A percentile compares a stretch with the other conserved stretches of the same genome.
phyloP scores from a whole-genome alignment of 139 green algal species.

The Choricystis sp. region DNA sequence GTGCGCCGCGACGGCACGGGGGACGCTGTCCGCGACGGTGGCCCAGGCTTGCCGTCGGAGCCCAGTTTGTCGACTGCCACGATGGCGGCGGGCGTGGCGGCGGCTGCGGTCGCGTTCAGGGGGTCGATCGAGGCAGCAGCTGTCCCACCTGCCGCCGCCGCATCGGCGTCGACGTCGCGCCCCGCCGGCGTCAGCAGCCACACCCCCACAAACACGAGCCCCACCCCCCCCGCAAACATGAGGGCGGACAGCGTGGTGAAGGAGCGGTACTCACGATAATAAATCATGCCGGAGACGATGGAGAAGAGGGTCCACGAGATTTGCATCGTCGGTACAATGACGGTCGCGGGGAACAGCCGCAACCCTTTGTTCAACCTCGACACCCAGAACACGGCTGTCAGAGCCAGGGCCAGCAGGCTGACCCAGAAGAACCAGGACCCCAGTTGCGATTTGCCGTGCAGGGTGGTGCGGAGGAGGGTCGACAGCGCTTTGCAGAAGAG shows the following conservation, averaged over 20 bases:
- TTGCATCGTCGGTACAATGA: slow-evolving; percentile 77
- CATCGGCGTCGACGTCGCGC: no score
- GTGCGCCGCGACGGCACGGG: no score
- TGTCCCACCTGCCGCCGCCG: no score
- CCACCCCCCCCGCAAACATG: slow-evolving; percentile 61
- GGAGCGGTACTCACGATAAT: slow-evolving; percentile 53
- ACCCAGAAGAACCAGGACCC: slow-evolving; percentile 67
- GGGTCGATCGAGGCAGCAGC: no score
- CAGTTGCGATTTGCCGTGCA: slow-evolving; percentile 52
- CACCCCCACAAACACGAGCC: slow-evolving; percentile 15
- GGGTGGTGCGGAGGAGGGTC: slow-evolving; percentile 51
- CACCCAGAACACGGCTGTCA: slow-evolving; percentile 61
- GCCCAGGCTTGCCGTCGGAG: no score
- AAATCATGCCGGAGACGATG: slow-evolving; percentile 59
- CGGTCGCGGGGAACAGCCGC: slow-evolving; percentile 55
- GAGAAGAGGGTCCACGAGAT: slow-evolving; percentile 74
- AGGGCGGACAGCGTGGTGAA: slow-evolving; percentile 26
- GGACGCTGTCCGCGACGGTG: no score
- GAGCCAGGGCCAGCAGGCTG: slow-evolving; percentile 43
- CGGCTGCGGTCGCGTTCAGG: no score
- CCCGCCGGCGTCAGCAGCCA: slow-evolving; percentile 6
- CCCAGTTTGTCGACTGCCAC: no score
- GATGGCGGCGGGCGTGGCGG: no score
- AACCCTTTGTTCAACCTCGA: slow-evolving; percentile 62
- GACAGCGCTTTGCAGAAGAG: slow-evolving; percentile 73